phyloP scores from a whole-genome alignment of 1,284 basidiomycete species.

The Pascua sp. region DNA sequence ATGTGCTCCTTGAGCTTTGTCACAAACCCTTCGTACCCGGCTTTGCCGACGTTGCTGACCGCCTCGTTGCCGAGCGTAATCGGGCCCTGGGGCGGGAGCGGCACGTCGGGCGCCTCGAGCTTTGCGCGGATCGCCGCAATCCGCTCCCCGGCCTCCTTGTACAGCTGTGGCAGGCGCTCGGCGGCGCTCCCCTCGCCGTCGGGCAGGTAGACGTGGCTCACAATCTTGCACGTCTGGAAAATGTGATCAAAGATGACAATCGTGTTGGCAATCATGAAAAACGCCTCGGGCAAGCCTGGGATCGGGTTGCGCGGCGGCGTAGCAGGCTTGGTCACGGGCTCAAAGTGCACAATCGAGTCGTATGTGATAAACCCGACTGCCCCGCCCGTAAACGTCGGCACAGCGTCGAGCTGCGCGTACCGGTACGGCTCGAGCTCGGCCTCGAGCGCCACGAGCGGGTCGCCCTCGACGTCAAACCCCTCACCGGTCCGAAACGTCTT shows the following conservation, averaged over 20 bases:
- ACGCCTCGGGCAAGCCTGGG: constrained; percentile 83
- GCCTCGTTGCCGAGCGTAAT: constrained; percentile 60
- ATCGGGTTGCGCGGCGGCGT: constrained; percentile 65
- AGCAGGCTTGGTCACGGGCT: constrained; percentile 73
- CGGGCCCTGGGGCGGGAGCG: constrained; percentile 55
- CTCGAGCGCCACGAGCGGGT: constrained; percentile 81
- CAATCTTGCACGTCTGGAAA: constrained; percentile 89
- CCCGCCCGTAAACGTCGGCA: constrained; percentile 91
- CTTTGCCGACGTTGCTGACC: constrained; percentile 88
- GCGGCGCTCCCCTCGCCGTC: constrained; percentile 45
- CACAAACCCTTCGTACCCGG: constrained; percentile 89
- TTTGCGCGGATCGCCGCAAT: constrained; percentile 69
- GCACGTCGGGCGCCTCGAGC: constrained; percentile 59
- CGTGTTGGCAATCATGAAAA: constrained; percentile 95
- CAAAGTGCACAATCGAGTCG: constrained; percentile 94
- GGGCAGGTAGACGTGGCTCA: constrained; percentile 89
- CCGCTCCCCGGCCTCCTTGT: constrained; percentile 75
- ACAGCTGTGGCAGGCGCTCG: constrained; percentile 67
- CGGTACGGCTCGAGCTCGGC: constrained; percentile 80
- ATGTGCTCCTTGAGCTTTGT: constrained; percentile 91
- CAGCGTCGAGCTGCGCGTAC: constrained; percentile 85
- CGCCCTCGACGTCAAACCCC: constrained; percentile 74
- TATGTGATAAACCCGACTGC: constrained; percentile 97
- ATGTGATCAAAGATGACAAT: constrained; percentile 96
- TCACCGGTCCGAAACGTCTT: constrained; percentile 88